Conservation (phyloP, 495 filamentous ascomycete species). For the Aspergillus panamensis region DNA sequence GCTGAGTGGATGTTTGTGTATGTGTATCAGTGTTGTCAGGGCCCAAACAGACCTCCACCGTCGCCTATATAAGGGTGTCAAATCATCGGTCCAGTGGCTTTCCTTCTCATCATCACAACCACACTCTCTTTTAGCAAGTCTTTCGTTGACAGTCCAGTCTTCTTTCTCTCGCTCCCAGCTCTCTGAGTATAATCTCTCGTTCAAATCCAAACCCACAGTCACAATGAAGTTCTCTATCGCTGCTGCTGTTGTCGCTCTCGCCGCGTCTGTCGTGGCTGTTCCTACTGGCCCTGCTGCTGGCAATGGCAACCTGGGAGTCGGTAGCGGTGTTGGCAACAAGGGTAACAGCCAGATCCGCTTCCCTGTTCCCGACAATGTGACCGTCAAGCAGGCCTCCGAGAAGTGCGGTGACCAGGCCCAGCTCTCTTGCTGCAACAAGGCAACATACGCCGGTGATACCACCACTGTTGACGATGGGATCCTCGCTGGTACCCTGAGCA, state of each 20-base stretch:
- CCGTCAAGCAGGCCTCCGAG: conserved; percentile 47
- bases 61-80: conserved; percentile 37
- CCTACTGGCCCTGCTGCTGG: conserved; percentile 17
- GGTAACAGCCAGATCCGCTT: conserved; percentile 33
- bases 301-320: conserved; percentile 10
- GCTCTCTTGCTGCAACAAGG: conserved; percentile 49
- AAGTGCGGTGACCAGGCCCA: conserved; percentile 47
- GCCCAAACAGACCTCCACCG: conserved; percentile 20
- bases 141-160: conserved; percentile 25
- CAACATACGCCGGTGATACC: conserved; percentile 43
- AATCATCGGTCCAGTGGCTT: conserved; percentile 10
- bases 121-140: conserved; percentile 18
- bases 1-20: conserved; percentile 13
- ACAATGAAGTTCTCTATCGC: conserved; percentile 39
- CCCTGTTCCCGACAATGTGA: conserved; percentile 39
- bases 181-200: conserved; percentile 33
- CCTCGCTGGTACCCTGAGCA: conserved; percentile 29
- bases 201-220: conserved; percentile 36
- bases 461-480: conserved; percentile 29
- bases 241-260: conserved; percentile 30
- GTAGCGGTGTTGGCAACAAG: conserved; percentile 27
- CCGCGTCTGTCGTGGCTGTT: conserved; percentile 30
- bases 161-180: conserved; percentile 22
- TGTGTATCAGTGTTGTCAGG: conserved; percentile 6
- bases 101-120: conserved; percentile 34